Percentiles rank a stretch among this genome's conserved stretches.
Evolutionary conservation across 1,284 basidiomycete species (phyloP).

Genomic region (Blastosporella zonata): DNA sequence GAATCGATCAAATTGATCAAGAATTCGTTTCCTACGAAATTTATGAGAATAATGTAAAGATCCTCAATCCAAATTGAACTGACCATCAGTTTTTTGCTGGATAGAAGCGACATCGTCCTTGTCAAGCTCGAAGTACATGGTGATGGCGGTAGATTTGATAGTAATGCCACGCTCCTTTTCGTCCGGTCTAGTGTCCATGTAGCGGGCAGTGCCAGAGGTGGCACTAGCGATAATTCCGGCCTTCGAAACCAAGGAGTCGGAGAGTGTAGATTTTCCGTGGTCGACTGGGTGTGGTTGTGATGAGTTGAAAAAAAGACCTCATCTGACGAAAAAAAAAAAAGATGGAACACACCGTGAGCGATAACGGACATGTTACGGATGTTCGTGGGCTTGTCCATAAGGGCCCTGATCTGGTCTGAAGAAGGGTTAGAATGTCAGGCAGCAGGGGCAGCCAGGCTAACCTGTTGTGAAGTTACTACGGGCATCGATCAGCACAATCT

Average conservation of each 20-base stretch:
- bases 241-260: slow-evolving; percentile 98
- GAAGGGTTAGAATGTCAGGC: slow-evolving; percentile 16
- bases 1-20: slow-evolving; percentile 99
- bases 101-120: slow-evolving; percentile 86
- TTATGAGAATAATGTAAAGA: slow-evolving; percentile 19
- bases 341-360: slow-evolving; percentile 69
- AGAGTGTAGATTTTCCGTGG: slow-evolving; percentile 99
- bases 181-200: slow-evolving; percentile 96
- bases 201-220: slow-evolving; percentile 96
- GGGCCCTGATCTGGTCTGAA: slow-evolving; percentile 81
- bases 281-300: slow-evolving; percentile 64
- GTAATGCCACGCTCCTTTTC: slow-evolving; percentile 99
- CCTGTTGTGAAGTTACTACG: slow-evolving; percentile 84
- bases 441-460: slow-evolving; percentile 33
- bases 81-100: slow-evolving; percentile 87
- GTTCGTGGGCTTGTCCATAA: slow-evolving; percentile 91
- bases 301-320: slow-evolving; percentile 23
- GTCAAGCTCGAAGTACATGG: slow-evolving; percentile 97
- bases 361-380: slow-evolving; percentile 99
- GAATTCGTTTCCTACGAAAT: slow-evolving; percentile 81
- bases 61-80: background rate
- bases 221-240: slow-evolving; percentile 97
- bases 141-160: slow-evolving; percentile 99
- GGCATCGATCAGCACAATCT: slow-evolving; percentile 32
- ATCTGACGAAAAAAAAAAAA: background rate